Evolutionary conservation across 1,284 basidiomycete species (phyloP), one percentile per base, ranked within the genome.

Genomic region (Fomes fomentarius): DNA sequence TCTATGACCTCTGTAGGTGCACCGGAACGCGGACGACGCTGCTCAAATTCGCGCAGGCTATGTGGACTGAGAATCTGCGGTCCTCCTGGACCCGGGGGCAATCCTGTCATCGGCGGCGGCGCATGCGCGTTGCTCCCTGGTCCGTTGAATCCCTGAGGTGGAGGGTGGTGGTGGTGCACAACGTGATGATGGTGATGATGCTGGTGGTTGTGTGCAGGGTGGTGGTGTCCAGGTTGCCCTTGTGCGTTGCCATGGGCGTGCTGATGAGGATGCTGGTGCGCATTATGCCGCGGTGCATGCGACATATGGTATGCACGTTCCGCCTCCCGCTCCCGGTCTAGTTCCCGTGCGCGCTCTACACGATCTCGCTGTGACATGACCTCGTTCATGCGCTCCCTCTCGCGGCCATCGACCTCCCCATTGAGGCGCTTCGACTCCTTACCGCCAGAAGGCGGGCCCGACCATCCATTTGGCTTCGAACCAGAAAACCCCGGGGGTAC

Each of bases 1-100:
- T 76, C 81, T 42, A 83, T 80, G 41, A 80, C 64, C 52, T 83
- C 82, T 1, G 77, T 76, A 4, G 76, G 76, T 6, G 67, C 58
- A 35, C 71, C 65, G 8, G 68, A 64, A 22, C 62, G 70, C 7
- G 71, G 65, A 21, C 71, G 69, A 7, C 66, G 66, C 19, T 53
- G 47, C 8, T 71, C 71, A 14, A 64, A 41, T 1, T 74, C 72
- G 9, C 70, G 67, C 15, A 53, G 38, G 2, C 57, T 48, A 34
- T 50, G 63, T 1, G 67, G 65, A 40, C 64, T 67, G 15, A 48
- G 54, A 1, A 50, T 48, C n/a, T 49, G 49, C 25, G 37, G 10
- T 11, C 58, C 54, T 11, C 52, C 57, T 10, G 24, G 39, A n/a
- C 52, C 53, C 40, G 57, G 35, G 44, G 63, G 58, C 26, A 62